Base-by-base conservation (phyloP, 345 rosid genomes). In the Euphorbia pulcherrima region DNA sequence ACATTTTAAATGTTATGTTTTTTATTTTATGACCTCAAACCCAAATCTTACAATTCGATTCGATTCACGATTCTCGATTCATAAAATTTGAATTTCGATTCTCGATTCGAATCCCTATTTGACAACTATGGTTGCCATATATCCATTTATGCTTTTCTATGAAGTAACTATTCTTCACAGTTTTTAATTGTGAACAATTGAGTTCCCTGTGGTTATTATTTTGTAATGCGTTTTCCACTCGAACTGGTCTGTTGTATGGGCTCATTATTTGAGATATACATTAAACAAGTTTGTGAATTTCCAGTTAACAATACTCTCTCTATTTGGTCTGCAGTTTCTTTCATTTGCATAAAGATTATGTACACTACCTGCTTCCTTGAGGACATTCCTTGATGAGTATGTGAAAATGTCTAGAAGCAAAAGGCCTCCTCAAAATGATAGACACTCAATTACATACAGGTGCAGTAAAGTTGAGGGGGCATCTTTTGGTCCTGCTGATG, bases 371-470 rank as follows among this genome's bases (percentile, higher is more conserved):
- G 74, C 23, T 40, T 74, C 56, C 37, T 44, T 30, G 44, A 83
- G 77, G 70, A 66, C 46, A 30, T 53, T 62, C 37, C 52, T 66
- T 67, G 55, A 62, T 60, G 74, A 63, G 72, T 53, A 26, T 51
- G 66, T 29, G 47, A 60, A 62, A 77, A 88, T 89, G 95, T 73
- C 78, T 72, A 78, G 79, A 51, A n/a, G 70, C 10, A 84, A 77
- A 72, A 81, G 59, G 30, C 64, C 80, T 65, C 65, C 64, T 37
- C 80, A 77, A 71, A 78, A 70, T 69, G 67, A 57, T 64, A 80
- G 46, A 27, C 77, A 83, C 70, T 84, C 90, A 8, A 83, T 89
- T 68, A 78, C 80, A 70, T 82, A 83, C 80, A 60, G 64, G 47
- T n/a, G 56, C 70, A 79, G 77, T 53, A 33, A 68, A 51, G 44